Base-by-base conservation (phyloP, 805 yeast species). In the Candida berthetii region DNA sequence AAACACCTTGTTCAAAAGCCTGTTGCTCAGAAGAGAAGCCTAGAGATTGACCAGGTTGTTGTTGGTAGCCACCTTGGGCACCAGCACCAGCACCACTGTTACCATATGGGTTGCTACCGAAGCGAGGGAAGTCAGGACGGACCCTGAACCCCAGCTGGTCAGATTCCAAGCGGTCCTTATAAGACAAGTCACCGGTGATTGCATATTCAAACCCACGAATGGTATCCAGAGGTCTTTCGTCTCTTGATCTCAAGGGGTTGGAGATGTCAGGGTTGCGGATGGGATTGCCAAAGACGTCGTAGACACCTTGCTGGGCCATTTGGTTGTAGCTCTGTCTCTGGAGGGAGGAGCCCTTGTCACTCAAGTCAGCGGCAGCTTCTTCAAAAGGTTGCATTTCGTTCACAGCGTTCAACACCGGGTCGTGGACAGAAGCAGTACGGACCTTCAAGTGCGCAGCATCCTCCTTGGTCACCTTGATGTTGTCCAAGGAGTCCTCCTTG, bases 311-410 rank as follows among this genome's bases (percentile, higher is more conserved):
- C 24, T 75, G 78, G 33, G 78, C 74, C 45, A 46, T 46, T 32
- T 45, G 64, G 38, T 42, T 37, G 15, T 52, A 52, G 43, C 58
- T 53, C 46, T 49, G 45, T 53, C 58, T 49, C 34, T 41, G 16
- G 9, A 27, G 4, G 33, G 50, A 37, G 15, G 50, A 37, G 15
- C 34, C 34, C 15, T 31, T 31, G 19, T 31, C 34, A 16, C 34
- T 31, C 63, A 58, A 17, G 5, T 36, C 49, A 42, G 62, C 66
- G 28, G 65, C 68, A 31, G 70, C 67, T 57, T 76, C 77, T 64
- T 93, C 96, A 60, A 87, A 93, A 8, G 99, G 99, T 68, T 93
- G 98, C 8, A 84, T 91, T 63, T 91, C 98, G 57, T 85, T 89
- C 36, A 93, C 95, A 3, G 99, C 99, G 31, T 83, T 74, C 47